Evolutionary conservation across 306 rosid species (phyloP).

Genomic region (Geum urbanum): DNA sequence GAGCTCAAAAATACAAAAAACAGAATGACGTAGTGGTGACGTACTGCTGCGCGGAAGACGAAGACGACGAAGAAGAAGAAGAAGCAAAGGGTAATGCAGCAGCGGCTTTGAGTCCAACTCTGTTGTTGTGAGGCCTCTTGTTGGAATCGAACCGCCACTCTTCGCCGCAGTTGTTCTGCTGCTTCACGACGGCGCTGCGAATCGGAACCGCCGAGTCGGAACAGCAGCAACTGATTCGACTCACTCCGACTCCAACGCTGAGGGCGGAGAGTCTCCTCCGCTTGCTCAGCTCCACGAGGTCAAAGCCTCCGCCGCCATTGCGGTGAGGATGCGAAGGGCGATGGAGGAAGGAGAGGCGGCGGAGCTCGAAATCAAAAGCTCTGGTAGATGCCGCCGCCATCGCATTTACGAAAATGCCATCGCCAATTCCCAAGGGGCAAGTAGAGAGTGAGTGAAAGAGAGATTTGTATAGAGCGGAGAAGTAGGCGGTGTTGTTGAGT

Average conservation of each 20-base stretch:
- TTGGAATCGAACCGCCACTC: slow-evolving; percentile 57
- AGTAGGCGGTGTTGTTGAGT: not conserved
- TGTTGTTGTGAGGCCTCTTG: slow-evolving; percentile 46
- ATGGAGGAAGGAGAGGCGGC: slow-evolving; percentile 29
- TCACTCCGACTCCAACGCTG: slow-evolving; percentile 31
- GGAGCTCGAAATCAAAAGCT: slow-evolving; percentile 56
- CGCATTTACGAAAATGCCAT: slow-evolving; percentile 34
- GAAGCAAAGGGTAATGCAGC: slow-evolving; percentile 83
- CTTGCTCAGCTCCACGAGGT: slow-evolving; percentile 26
- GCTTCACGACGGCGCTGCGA: slow-evolving; percentile 36
- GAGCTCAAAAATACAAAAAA: not conserved
- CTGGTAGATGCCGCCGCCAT: slow-evolving; percentile 75
- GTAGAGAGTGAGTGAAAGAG: not conserved
- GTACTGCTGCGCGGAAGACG: slow-evolving; percentile 37
- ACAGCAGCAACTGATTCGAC: slow-evolving; percentile 45
- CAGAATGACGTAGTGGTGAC: slow-evolving; percentile 3
- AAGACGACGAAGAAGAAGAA: not conserved
- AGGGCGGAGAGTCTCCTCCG: slow-evolving; percentile 31
- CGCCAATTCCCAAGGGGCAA: not conserved
- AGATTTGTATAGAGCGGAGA: not conserved
- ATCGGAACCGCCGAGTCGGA: slow-evolving; percentile 67
- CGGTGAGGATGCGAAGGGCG: not conserved
- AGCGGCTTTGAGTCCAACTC: slow-evolving; percentile 59
- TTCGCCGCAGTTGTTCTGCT: slow-evolving; percentile 48
- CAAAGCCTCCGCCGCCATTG: slow-evolving; percentile 9